Conservation (phyloP, 352 stramenopile species). For the Stramenopiles sp. region DNA sequence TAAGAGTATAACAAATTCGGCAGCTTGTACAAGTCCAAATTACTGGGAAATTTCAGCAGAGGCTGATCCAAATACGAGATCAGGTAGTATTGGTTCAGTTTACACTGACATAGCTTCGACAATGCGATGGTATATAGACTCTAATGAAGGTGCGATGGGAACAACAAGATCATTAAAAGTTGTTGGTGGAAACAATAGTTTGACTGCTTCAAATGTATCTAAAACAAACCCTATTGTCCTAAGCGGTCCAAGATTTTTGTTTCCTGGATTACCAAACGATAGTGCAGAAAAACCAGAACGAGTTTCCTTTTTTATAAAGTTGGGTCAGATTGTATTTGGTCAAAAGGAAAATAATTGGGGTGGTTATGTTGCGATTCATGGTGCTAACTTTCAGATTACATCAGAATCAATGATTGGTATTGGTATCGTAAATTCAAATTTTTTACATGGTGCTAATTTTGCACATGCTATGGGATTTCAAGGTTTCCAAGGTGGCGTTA, state of each 20-base stretch:
- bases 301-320: constrained; percentile 7
- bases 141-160: constrained; percentile 1
- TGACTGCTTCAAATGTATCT: neutral
- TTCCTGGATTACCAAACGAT: neutral
- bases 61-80: too few relatives aligned
- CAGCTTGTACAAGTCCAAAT: too few relatives aligned
- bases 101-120: too few relatives aligned
- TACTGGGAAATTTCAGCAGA: too few relatives aligned
- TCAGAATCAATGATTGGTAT: constrained; percentile 28
- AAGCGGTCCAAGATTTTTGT: neutral
- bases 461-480: constrained; percentile 23
- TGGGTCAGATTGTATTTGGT: neutral
- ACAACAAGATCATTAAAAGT: constrained; percentile 7
- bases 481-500: neutral
- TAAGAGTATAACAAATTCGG: too few relatives aligned
- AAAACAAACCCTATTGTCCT: neutral
- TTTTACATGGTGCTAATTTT: constrained; percentile 30
- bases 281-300: too few relatives aligned
- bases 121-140: too few relatives aligned
- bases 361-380: constrained; percentile 2
- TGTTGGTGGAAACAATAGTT: constrained; percentile 1
- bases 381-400: constrained; percentile 5
- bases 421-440: constrained; percentile 26
- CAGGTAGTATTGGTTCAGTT: too few relatives aligned
- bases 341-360: neutral